Evolutionary conservation across 805 yeast species (phyloP).

Genomic region (Nakazawaea pomicola): DNA sequence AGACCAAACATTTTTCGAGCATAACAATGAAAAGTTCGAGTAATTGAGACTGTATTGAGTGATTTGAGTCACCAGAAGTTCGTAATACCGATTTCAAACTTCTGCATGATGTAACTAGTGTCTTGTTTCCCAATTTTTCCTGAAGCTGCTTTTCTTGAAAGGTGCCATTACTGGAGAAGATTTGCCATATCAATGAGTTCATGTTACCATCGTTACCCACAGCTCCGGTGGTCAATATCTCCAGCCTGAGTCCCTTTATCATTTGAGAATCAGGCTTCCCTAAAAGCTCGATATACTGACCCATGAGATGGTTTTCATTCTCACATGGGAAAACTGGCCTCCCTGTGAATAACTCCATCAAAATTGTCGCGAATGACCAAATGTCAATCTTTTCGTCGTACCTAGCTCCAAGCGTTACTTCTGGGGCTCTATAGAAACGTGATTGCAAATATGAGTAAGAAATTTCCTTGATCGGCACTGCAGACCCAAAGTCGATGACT

Average conservation of each 20-base stretch:
- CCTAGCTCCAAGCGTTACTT: constrained; percentile 61
- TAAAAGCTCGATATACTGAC: constrained; percentile 35
- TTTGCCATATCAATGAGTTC: constrained; percentile 31
- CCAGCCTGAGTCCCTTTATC: constrained; percentile 34
- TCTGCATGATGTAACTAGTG: constrained; percentile 15
- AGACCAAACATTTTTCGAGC: constrained; percentile 25
- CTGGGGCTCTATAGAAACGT: constrained; percentile 76
- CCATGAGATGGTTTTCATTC: constrained; percentile 43
- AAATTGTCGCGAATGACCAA: constrained; percentile 95
- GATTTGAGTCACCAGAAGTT: constrained; percentile 12
- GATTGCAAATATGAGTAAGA: constrained; percentile 53
- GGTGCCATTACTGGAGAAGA: constrained; percentile 27
- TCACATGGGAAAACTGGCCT: constrained; percentile 42
- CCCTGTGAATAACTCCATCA: constrained; percentile 77
- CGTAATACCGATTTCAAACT: constrained; percentile 18
- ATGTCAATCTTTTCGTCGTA: constrained; percentile 54
- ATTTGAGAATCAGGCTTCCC: constrained; percentile 41
- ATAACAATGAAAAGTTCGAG: constrained; percentile 21
- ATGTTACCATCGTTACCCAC: constrained; percentile 22
- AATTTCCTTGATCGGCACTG: constrained; percentile 40
- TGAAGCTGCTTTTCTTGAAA: constrained; percentile 18
- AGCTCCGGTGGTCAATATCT: constrained; percentile 30
- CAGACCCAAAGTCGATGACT: constrained; percentile 78
- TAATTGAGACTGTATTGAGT: constrained; percentile 10
- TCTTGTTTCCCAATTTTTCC: constrained; percentile 15